Base-by-base conservation (phyloP, 1,284 basidiomycete genomes). In the Leccinum subspadiceum region DNA sequence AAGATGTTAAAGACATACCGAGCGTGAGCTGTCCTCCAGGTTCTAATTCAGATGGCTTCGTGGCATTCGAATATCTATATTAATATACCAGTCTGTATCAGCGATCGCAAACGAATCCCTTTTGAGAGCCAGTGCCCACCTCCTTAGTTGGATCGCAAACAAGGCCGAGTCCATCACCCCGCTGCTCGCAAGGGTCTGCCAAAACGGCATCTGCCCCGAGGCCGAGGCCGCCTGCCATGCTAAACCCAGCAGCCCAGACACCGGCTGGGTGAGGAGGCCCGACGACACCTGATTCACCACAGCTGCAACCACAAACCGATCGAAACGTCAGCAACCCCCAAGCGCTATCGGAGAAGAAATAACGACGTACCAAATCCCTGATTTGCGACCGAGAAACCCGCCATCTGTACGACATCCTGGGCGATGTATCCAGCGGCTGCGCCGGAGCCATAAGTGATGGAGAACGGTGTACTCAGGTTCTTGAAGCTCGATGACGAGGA, bases 171-270 rank as follows among this genome's bases (percentile, higher is more conserved):
- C 68, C 62, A 81, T 69, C 1, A 69, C 65, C 37, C 69, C 70
- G 37, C 73, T 75, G 37, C 75, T 65, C 10, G 73, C 77, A 2
- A 84, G 71, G 1, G 75, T 74, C 65, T 83, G 73, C 78, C 79
- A 81, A 61, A 81, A 75, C 2, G 81, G 81, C 48, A 66, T 3
- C 22, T 75, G 67, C n/a, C 64, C 58, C 12, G 72, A 72, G 1
- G 58, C 39, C 2, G 77, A 59, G 12, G 73, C 65, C 57, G 70
- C 2, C 59, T 57, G 15, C 71, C 71, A 72, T 17, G 54, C 71
- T 33, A 72, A 51, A 2, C 71, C 71, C 17, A 75, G 22, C 3
- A 75, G 53, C 10, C 71, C 73, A 26, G 71, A 72, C n/a, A 65
- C 62, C 0, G 71, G 71, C 1, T 63, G 13, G 4, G 29, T 9